A percentile compares a stretch with the other conserved stretches of the same genome.
These are phyloP conservation scores for Hevea brasiliensis DNA, from an alignment of 345 rosid genomes.

Conservation along the genomic window DNA sequence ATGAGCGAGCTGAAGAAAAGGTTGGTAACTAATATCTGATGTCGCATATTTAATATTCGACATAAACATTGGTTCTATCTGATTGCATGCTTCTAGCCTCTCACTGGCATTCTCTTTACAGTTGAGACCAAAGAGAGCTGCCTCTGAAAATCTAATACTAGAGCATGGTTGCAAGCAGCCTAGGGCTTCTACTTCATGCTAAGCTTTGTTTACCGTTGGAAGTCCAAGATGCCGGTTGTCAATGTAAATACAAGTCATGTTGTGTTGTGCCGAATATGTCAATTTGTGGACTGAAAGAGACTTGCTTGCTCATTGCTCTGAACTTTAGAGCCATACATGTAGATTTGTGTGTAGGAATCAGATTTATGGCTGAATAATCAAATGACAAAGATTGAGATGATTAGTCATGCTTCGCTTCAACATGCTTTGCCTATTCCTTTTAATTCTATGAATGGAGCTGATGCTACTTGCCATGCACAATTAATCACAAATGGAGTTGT, in stretches of 20 bases:
- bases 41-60: neutral
- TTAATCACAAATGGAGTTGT: neutral
- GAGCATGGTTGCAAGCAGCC: slow-evolving; percentile 84
- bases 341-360: slow-evolving; percentile 22
- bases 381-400: slow-evolving; percentile 3
- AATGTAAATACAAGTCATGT: slow-evolving; percentile 15
- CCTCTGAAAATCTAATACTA: slow-evolving; percentile 55
- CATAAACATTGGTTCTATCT: too few relatives aligned
- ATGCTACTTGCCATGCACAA: too few relatives aligned
- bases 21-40: slow-evolving; percentile 32
- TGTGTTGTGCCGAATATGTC: slow-evolving; percentile 4
- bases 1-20: slow-evolving; percentile 75
- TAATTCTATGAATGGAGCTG: neutral
- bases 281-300: slow-evolving; percentile 2
- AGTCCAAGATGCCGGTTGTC: neutral
- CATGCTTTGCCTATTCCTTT: neutral
- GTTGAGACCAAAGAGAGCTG: slow-evolving; percentile 85
- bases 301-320: slow-evolving; percentile 18
- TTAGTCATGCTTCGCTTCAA: neutral
- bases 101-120: slow-evolving; percentile 24
- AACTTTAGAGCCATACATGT: slow-evolving; percentile 23
- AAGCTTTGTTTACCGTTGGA: neutral
- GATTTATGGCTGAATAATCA: slow-evolving; percentile 11
- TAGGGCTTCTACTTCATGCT: slow-evolving; percentile 46
- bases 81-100: slow-evolving; percentile 4